A percentile compares a stretch with the other conserved stretches of the same genome.
Conservation (phyloP, 805 yeast genomes). For the Alloascoidea hylecoeti region DNA sequence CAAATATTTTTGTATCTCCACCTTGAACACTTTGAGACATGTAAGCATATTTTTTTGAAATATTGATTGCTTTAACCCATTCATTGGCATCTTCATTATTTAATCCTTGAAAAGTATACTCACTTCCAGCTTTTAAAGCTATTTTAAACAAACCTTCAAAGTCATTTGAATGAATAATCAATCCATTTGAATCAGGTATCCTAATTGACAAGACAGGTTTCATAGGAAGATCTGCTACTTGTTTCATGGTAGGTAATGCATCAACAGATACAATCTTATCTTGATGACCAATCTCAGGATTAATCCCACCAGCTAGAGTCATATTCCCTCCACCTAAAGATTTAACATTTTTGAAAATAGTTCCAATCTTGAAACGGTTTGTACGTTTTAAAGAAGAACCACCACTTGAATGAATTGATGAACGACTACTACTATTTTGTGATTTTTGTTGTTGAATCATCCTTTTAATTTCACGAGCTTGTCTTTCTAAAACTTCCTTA, state of each 20-base stretch:
- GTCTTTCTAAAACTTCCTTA: conserved; percentile 17
- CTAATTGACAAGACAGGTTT: too few relatives aligned
- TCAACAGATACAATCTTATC: too few relatives aligned
- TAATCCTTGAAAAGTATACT: conserved; percentile 42
- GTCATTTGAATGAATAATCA: neutral
- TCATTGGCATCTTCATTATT: conserved; percentile 48
- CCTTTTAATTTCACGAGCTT: neutral
- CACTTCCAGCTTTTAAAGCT: neutral
- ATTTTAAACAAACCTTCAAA: neutral
- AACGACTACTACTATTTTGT: too few relatives aligned
- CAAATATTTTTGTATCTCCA: conserved; percentile 54
- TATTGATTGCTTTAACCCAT: conserved; percentile 39
- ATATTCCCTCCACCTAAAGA: too few relatives aligned
- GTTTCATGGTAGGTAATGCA: too few relatives aligned
- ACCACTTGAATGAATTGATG: too few relatives aligned
- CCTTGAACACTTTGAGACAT: neutral
- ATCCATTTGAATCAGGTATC: neutral
- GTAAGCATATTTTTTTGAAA: conserved; percentile 17
- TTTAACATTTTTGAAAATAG: neutral
- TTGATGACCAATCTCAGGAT: too few relatives aligned
- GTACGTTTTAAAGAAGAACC: too few relatives aligned
- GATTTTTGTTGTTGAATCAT: neutral
- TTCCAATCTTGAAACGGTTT: conserved; percentile 1
- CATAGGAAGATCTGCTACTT: too few relatives aligned
- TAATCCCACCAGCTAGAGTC: too few relatives aligned